These are phyloP conservation scores for Populus ilicifolia DNA, from an alignment of 345 rosid species.

Conservation along the genomic window DNA sequence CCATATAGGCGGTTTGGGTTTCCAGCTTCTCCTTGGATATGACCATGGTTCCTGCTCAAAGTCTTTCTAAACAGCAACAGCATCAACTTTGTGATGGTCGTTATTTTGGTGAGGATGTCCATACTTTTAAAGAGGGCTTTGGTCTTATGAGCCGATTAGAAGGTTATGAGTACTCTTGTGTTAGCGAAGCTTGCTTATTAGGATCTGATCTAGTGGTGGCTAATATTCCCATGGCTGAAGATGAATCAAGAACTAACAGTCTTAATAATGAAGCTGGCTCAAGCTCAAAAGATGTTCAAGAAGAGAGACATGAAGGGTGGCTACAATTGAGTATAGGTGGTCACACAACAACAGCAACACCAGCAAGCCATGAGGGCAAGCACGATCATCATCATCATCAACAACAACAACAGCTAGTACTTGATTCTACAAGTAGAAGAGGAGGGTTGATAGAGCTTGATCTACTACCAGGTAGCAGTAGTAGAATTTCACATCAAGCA, in stretches of 20 bases:
- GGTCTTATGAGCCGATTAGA: conserved; percentile 51
- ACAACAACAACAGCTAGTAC: conserved; percentile 3
- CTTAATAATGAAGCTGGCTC: conserved; percentile 47
- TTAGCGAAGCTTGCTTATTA: conserved; percentile 32
- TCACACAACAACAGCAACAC: not conserved
- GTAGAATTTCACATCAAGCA: conserved; percentile 17
- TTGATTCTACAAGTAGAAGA: conserved; percentile 36
- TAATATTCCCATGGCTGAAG: conserved; percentile 65
- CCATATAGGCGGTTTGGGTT: conserved; percentile 21
- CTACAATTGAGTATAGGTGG: conserved; percentile 75
- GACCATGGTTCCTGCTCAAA: conserved; percentile 69
- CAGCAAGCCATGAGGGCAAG: conserved; percentile 23
- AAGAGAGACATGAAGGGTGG: conserved; percentile 57
- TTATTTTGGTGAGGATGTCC: conserved; percentile 18
- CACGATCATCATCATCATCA: conserved; percentile 12
- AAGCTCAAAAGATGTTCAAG: conserved; percentile 50
- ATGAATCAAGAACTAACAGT: conserved; percentile 71
- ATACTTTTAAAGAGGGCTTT: conserved; percentile 5
- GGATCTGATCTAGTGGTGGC: conserved; percentile 45
- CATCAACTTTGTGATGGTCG: conserved; percentile 31
- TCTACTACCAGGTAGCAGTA: conserved; percentile 43
- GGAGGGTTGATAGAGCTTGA: conserved; percentile 59
- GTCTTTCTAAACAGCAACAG: conserved; percentile 24
- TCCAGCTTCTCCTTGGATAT: conserved; percentile 38
- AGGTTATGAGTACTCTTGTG: conserved; percentile 36